These are phyloP conservation scores for Striga hermonthica DNA, from an alignment of 305 asterid genomes.

Conservation along the genomic window DNA sequence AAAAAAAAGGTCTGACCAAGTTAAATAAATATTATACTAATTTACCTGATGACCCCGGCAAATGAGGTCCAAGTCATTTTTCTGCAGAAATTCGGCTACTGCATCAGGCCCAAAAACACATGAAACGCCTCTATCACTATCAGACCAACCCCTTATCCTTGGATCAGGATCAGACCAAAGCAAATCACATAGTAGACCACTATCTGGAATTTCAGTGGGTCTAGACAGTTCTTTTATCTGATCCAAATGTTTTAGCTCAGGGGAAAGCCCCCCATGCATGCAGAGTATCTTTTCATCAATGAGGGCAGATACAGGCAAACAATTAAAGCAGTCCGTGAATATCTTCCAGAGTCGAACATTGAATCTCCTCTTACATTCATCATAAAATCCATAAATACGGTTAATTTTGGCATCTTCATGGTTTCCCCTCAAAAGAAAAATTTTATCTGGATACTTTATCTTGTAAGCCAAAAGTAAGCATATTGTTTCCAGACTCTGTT, in stretches of 20 bases:
- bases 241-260: constrained; percentile 51
- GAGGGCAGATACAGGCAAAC: constrained; percentile 77
- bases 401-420: constrained; percentile 87
- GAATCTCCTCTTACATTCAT: too few species aligned
- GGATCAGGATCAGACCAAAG: constrained; percentile 88
- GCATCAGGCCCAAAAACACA: constrained; percentile 74
- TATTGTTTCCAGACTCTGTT: constrained; percentile 79
- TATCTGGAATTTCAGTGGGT: constrained; percentile 72
- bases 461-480: constrained; percentile 61
- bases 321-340: too few species aligned
- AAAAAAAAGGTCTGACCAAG: too few species aligned
- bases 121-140: constrained; percentile 78
- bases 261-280: constrained; percentile 89
- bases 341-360: too few species aligned
- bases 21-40: too few species aligned
- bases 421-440: constrained; percentile 73
- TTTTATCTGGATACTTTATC: constrained; percentile 62
- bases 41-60: constrained; percentile 88
- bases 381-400: constrained; percentile 67
- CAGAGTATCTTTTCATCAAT: constrained; percentile 81
- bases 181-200: constrained; percentile 71
- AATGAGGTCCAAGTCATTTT: constrained; percentile 68
- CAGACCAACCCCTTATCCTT: constrained; percentile 60
- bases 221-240: constrained; percentile 56
- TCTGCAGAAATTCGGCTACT: constrained; percentile 59